phyloP scores from a whole-genome alignment of 176 grass and related monocot genomes.

The Miscanthus lutarioriparius region DNA sequence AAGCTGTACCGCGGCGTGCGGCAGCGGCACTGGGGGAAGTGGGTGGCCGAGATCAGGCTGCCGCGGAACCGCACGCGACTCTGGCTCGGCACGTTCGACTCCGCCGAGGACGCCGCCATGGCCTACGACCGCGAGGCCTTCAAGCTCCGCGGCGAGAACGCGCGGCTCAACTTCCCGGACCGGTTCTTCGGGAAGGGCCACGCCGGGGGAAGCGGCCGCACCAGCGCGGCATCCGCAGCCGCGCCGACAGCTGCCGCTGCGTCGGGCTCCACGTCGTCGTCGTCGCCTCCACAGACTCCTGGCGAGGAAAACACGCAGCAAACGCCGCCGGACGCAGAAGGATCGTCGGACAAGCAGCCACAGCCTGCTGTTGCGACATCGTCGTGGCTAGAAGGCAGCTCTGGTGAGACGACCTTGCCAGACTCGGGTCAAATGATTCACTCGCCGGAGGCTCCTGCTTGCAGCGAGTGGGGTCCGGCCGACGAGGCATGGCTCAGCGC shows the following conservation, averaged over 20 bases:
- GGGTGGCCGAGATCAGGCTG: constrained; percentile 96
- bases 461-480: constrained; percentile 56
- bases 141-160: constrained; percentile 87
- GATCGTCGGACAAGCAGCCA: constrained; percentile 19
- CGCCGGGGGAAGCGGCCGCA: constrained; percentile 45
- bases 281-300: constrained; percentile 43
- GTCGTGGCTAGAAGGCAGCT: constrained; percentile 15
- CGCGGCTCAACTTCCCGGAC: constrained; percentile 90
- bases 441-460: constrained; percentile 20
- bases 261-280: constrained; percentile 53
- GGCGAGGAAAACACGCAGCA: constrained; percentile 37
- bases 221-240: constrained; percentile 19
- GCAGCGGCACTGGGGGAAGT: constrained; percentile 96
- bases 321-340: not conserved
- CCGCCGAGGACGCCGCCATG: constrained; percentile 92
- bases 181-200: constrained; percentile 71
- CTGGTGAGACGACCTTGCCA: not conserved
- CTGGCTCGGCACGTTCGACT: constrained; percentile 98
- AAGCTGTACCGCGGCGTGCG: constrained; percentile 94
- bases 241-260: not conserved
- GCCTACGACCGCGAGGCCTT: constrained; percentile 92
- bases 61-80: constrained; percentile 79
- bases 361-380: constrained; percentile 1
- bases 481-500: constrained; percentile 84
- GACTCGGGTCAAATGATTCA: constrained; percentile 10